Conservation (phyloP, 2,329 filamentous ascomycete genomes). For the Aspergillus brunneoviolaceus region DNA sequence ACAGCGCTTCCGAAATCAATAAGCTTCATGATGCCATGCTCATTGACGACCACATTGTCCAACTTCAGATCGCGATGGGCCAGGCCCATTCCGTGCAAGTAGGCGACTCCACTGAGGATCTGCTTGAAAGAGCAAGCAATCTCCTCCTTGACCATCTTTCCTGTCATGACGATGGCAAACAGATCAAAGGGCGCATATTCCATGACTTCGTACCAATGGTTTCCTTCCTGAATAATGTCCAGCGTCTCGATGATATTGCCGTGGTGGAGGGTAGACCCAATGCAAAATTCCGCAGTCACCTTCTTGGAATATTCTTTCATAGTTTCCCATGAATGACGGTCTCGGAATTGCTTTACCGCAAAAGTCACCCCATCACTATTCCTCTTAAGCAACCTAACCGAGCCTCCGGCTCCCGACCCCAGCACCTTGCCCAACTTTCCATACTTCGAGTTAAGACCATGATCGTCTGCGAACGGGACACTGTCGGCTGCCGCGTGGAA, state of each 20-base stretch:
- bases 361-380: conserved; percentile 91
- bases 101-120: conserved; percentile 90
- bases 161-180: conserved; percentile 98
- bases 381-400: conserved; percentile 89
- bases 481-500: conserved; percentile 52
- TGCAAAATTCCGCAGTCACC: conserved; percentile 95
- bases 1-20: conserved; percentile 98
- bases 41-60: conserved; percentile 96
- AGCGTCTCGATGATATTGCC: conserved; percentile 98
- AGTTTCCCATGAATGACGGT: conserved; percentile 87
- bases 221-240: conserved; percentile 92
- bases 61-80: conserved; percentile 94
- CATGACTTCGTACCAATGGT: conserved; percentile 98
- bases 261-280: conserved; percentile 93
- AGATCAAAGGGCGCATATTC: conserved; percentile 95
- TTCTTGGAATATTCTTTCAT: conserved; percentile 98
- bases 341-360: conserved; percentile 94
- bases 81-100: conserved; percentile 90
- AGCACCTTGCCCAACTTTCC: conserved; percentile 93
- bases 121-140: conserved; percentile 89
- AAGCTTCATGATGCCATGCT: conserved; percentile 97
- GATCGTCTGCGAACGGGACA: conserved; percentile 90
- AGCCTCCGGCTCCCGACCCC: conserved; percentile 90
- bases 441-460: conserved; percentile 86
- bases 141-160: conserved; percentile 91